Conservation (phyloP, 1,139 yeast genomes). For the Candida sp. region DNA sequence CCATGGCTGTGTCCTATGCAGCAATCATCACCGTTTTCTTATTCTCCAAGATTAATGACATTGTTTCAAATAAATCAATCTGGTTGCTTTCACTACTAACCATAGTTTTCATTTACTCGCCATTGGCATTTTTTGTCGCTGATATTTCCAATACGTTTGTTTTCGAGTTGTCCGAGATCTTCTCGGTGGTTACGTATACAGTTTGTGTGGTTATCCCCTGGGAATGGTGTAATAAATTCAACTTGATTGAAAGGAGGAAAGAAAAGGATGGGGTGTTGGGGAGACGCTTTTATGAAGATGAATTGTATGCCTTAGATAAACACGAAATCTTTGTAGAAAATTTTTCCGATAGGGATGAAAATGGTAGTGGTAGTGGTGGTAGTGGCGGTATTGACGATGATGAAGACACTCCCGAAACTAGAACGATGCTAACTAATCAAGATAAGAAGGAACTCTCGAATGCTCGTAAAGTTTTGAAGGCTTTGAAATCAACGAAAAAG, state of each 20-base stretch:
- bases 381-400: neutral
- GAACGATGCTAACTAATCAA: neutral
- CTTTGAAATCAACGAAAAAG: conserved; percentile 28
- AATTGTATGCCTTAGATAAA: conserved; percentile 42
- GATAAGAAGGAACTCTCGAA: conserved; percentile 2
- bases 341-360: conserved; percentile 17
- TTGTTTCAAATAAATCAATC: conserved; percentile 46
- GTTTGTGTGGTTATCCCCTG: conserved; percentile 75
- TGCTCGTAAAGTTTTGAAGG: conserved; percentile 6
- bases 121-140: conserved; percentile 73
- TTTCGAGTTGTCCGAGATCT: conserved; percentile 67
- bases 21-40: conserved; percentile 62
- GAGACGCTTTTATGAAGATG: conserved; percentile 73
- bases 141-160: conserved; percentile 76
- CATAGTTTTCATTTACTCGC: conserved; percentile 55
- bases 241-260: conserved; percentile 55
- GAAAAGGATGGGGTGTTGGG: conserved; percentile 83
- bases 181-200: conserved; percentile 70
- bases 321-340: conserved; percentile 41
- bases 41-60: conserved; percentile 50
- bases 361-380: conserved; percentile 3
- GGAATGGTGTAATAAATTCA: conserved; percentile 83
- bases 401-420: neutral
- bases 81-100: conserved; percentile 60
- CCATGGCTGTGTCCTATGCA: conserved; percentile 70